A percentile compares a stretch with the other conserved stretches of the same genome.
Evolutionary conservation across 306 rosid genomes (phyloP).

Genomic region (Cicer arietinum): DNA sequence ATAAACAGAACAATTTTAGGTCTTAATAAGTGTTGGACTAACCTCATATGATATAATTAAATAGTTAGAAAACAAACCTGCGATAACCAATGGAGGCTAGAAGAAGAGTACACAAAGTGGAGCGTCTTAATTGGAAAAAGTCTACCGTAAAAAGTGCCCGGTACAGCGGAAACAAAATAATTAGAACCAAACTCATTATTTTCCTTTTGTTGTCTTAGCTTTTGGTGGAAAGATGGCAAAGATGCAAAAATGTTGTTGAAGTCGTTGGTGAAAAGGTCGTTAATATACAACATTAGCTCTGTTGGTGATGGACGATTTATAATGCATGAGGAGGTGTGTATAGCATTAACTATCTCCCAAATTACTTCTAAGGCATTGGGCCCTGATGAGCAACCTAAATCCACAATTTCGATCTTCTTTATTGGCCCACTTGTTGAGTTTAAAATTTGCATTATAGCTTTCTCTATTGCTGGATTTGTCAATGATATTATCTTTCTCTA

Average conservation of each 20-base stretch:
- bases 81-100: constrained; percentile 87
- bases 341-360: constrained; percentile 49
- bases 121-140: constrained; percentile 54
- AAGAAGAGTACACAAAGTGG: constrained; percentile 75
- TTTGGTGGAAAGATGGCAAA: constrained; percentile 65
- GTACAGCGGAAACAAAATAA: constrained; percentile 57
- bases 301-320: constrained; percentile 32
- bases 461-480: background rate
- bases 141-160: constrained; percentile 70
- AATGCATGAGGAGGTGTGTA: constrained; percentile 40
- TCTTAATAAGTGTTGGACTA: no score
- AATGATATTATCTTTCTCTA: no score
- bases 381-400: constrained; percentile 89
- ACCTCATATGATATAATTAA: no score
- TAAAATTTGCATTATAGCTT: constrained; percentile 52
- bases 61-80: constrained; percentile 35
- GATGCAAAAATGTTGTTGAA: constrained; percentile 70
- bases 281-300: constrained; percentile 61
- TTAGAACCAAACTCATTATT: constrained; percentile 17
- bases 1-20: no score
- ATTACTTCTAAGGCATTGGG: constrained; percentile 66
- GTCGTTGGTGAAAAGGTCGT: constrained; percentile 76
- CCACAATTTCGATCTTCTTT: constrained; percentile 69
- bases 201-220: background rate
- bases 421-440: constrained; percentile 29